Evolutionary conservation across 164 flowering plant species (phyloP).

Genomic region (Sextonia rubra): DNA sequence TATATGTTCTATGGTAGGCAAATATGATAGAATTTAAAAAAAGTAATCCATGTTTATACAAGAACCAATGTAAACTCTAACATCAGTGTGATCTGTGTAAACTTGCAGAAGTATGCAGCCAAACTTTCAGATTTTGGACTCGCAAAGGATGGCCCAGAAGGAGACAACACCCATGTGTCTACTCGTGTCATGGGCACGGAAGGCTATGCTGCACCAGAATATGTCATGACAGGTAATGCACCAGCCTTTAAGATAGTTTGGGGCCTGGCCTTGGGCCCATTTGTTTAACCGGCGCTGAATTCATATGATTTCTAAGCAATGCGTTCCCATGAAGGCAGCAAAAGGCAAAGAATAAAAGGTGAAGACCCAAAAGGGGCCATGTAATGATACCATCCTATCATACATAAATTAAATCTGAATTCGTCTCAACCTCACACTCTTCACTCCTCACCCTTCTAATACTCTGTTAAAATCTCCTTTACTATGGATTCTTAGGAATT

Average conservation of each 20-base stretch:
- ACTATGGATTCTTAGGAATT: too few species aligned
- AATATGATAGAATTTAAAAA: neutral
- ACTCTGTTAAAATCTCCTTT: neutral
- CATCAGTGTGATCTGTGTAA: neutral
- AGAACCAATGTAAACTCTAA: neutral
- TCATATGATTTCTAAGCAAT: too few species aligned
- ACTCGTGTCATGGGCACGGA: slow-evolving; percentile 87
- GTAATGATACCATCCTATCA: too few species aligned
- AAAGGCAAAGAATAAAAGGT: too few species aligned
- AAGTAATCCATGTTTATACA: too few species aligned
- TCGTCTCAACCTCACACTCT: neutral
- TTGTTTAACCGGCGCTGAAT: too few species aligned
- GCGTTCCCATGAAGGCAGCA: too few species aligned
- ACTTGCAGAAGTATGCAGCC: slow-evolving; percentile 60
- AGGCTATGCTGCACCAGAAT: slow-evolving; percentile 95
- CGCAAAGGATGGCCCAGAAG: slow-evolving; percentile 82
- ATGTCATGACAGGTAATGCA: slow-evolving; percentile 55
- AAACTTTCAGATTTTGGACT: slow-evolving; percentile 91
- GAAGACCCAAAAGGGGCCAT: too few species aligned
- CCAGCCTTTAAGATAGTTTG: neutral
- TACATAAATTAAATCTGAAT: neutral
- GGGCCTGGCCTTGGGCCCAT: too few species aligned
- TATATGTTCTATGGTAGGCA: neutral
- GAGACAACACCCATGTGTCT: slow-evolving; percentile 62
- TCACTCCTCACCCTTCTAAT: neutral